Percentiles rank a stretch among this genome's conserved stretches.
These are phyloP conservation scores for Saccharomyces mikatae DNA, from an alignment of 805 yeast species.

Conservation along the genomic window DNA sequence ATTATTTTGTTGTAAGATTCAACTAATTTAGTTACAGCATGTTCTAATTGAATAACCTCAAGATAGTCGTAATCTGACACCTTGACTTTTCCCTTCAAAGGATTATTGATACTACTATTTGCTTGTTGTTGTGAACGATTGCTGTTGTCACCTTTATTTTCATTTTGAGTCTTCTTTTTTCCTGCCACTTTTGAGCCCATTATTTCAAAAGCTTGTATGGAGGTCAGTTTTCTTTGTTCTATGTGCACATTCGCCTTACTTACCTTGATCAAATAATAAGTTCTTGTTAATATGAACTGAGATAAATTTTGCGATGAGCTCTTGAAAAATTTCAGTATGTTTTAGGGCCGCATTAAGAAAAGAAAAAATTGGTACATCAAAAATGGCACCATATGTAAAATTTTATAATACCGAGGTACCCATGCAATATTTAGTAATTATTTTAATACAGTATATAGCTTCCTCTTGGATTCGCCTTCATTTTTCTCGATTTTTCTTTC, in stretches of 20 bases:
- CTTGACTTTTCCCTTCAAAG: background rate
- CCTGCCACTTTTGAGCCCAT: background rate
- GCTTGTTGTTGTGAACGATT: background rate
- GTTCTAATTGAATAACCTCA: slow-evolving; percentile 37
- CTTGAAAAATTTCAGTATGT: background rate
- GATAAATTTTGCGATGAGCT: background rate
- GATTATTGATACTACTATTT: background rate
- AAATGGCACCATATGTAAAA: background rate
- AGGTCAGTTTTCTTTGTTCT: background rate
- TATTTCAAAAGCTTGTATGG: background rate
- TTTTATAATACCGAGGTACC: background rate
- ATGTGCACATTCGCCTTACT: background rate
- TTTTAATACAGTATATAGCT: background rate
- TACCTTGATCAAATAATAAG: background rate
- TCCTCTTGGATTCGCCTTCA: background rate
- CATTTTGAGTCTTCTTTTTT: background rate
- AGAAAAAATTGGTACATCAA: background rate
- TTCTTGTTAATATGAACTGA: background rate
- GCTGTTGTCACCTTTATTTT: background rate
- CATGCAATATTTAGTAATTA: background rate
- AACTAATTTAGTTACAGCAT: slow-evolving; percentile 45
- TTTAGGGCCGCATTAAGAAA: background rate
- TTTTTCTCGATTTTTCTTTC: background rate
- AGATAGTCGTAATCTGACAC: background rate
- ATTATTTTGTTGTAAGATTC: slow-evolving; percentile 44